Evolutionary conservation across 106 monocot genomes (phyloP), one percentile per base, ranked within the genome.

Genomic region (Allium cepa): DNA sequence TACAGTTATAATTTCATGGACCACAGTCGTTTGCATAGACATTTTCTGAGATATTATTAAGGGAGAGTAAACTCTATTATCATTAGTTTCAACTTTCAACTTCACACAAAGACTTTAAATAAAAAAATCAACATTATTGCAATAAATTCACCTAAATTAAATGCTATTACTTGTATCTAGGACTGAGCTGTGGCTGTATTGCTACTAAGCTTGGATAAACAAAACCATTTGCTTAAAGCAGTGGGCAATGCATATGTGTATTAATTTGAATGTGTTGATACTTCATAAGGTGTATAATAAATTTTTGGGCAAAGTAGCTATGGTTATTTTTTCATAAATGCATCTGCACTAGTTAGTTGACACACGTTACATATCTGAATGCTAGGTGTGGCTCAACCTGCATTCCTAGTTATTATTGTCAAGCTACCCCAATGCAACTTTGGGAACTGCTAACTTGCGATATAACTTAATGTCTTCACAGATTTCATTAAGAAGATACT

Each of bases 221-320:
- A 49, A 64, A 64, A 49, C 64, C 64, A 64, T n/a, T 17, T 0
- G 64, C 64, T 46, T 49, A 64, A 64, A 64, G 64, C 64, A 64
- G 64, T 64, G 64, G 64, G 64, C 26, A 26, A 55, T 55, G 0
- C 53, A 55, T 55, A 55, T 55, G 53, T 55, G 9, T 62, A 11
- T 46, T 55, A 55, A 46, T 46, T 12, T 46, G 22, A 11, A 62
- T 62, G 62, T 22, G 46, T 2, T 22, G 47, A 63, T 36, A 36
- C 36, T 36, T 36, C 36, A 36, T 5, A 36, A 36, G 36, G 36
- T 36, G 3, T 36, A 36, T 36, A 36, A 36, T 36, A 36, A 36
- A 36, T 36, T 36, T 36, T 36, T 36, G 36, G 36, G 22, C 22
- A 22, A 22, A 36, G 5, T 36, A 36, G 22, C 36, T 5, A 36